Base-by-base conservation (phyloP, 306 rosid genomes). In the Acacia acuminata region DNA sequence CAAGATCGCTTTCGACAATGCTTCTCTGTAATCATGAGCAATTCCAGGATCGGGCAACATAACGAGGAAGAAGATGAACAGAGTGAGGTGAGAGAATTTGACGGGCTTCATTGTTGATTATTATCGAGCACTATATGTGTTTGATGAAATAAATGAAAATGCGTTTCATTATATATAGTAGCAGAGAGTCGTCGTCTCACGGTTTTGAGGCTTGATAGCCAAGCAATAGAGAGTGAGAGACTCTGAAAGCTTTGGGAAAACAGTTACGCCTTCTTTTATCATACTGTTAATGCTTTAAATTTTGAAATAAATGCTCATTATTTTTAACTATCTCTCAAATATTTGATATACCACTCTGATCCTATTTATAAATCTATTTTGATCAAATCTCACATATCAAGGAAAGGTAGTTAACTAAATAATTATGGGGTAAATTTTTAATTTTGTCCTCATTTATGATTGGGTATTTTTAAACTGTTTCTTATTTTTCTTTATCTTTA, bases 21-120 rank as follows among this genome's bases (percentile, higher is more conserved):
- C 97, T 36, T 92, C 98, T 20, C n/a, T 30, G 88, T 94, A 94
- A 79, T 94, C 88, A n/a, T 88, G 98, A 13, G 65, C 2, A 27
- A 71, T 60, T 10, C 81, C 88, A 1, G 27, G 30, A 11, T 13
- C 67, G 4, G 83, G 67, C 8, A 79, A n/a, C 8, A 45, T 74
- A 0, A 42, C 5, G 1, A 81, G 63, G 71, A 69, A 20, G 6
- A 75, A 30, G 3, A 45, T 67, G 24, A 79, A 24, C 50, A 76
- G 27, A 2, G 36, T 6, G n/a, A 79, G 24, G 45, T 65, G 16
- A 24, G 60, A 24, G 3, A 74, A 20, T 4, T 48, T 43, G 77
- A 65, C 47, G 60, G 55, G 16, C 24, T 47, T 78, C 82, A 71
- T 82, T 45, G 42, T 7, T 5, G 8, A 11, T 2, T 25, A 4